Evolutionary conservation across 345 rosid genomes (phyloP).

Genomic region (Rhizophora apiculata): DNA sequence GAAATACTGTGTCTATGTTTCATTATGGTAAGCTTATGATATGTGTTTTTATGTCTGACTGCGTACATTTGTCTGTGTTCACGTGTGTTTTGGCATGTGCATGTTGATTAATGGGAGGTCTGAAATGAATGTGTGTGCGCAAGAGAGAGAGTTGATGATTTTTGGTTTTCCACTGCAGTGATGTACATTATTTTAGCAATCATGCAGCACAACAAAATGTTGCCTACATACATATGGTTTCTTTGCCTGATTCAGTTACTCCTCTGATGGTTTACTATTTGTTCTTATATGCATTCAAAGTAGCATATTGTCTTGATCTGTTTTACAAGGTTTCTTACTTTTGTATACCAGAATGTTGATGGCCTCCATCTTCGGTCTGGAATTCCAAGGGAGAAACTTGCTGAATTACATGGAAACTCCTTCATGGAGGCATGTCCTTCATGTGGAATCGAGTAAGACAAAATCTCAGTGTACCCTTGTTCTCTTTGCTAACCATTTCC

Average conservation of each 20-base stretch:
- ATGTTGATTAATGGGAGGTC: not conserved
- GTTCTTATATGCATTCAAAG: not conserved
- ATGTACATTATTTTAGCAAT: not conserved
- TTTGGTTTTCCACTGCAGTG: not conserved
- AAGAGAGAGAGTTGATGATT: not conserved
- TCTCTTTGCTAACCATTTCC: not conserved
- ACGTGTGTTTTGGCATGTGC: too few relatives aligned
- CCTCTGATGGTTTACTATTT: not conserved
- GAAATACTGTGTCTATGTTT: not conserved
- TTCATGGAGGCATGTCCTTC: constrained; percentile 89
- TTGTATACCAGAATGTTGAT: constrained; percentile 65
- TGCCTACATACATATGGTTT: not conserved
- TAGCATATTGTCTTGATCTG: not conserved
- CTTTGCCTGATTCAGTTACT: not conserved
- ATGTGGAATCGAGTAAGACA: constrained; percentile 71
- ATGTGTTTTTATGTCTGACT: too few relatives aligned
- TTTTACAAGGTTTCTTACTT: not conserved
- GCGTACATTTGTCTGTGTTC: too few relatives aligned
- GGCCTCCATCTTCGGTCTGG: constrained; percentile 99
- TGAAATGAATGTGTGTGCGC: not conserved
- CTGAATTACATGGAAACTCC: constrained; percentile 91
- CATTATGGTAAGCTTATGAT: not conserved
- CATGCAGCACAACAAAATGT: not conserved
- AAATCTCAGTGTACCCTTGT: not conserved
- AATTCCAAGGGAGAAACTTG: constrained; percentile 93